These are phyloP conservation scores for Candida taoyuanica DNA, from an alignment of 805 yeast genomes.

Conservation along the genomic window DNA sequence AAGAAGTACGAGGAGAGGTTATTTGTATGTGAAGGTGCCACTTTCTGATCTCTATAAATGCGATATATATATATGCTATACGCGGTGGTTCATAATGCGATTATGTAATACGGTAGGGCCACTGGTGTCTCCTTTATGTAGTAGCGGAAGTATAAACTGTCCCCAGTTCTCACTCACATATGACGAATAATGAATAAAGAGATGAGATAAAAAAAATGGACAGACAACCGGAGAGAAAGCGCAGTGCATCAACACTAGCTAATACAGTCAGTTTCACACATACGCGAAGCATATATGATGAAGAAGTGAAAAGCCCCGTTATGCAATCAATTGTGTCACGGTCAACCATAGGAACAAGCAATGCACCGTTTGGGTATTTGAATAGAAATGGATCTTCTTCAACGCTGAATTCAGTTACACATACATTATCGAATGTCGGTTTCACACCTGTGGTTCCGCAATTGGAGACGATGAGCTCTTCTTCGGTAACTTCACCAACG, in stretches of 20 bases:
- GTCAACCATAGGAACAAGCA: conserved; percentile 4
- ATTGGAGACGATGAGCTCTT: conserved; percentile 4
- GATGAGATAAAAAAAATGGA: too few species aligned
- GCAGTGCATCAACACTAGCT: conserved; percentile 26
- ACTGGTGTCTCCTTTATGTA: too few species aligned
- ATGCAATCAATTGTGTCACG: conserved; percentile 2
- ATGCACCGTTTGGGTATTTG: conserved; percentile 13
- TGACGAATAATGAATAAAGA: too few species aligned
- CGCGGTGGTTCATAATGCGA: too few species aligned
- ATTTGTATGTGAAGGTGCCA: conserved; percentile 72
- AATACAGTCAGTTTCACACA: conserved; percentile 27
- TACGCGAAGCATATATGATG: conserved; percentile 11
- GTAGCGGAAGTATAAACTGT: too few species aligned
- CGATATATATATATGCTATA: too few species aligned
- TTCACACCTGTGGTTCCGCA: conserved; percentile 20
- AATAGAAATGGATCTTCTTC: conserved; percentile 23
- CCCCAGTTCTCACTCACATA: too few species aligned
- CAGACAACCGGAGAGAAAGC: conserved; percentile 12
- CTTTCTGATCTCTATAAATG: conserved; percentile 33
- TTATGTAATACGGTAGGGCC: too few species aligned
- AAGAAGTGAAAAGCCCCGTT: conserved; percentile 6
- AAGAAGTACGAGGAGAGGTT: conserved; percentile 62
- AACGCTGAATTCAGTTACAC: conserved; percentile 22
- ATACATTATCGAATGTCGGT: conserved; percentile 26
- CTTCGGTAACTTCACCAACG: conserved; percentile 2